Evolutionary conservation across 2,329 filamentous ascomycete genomes (phyloP).

Genomic region (Curvularia verruculosa): DNA sequence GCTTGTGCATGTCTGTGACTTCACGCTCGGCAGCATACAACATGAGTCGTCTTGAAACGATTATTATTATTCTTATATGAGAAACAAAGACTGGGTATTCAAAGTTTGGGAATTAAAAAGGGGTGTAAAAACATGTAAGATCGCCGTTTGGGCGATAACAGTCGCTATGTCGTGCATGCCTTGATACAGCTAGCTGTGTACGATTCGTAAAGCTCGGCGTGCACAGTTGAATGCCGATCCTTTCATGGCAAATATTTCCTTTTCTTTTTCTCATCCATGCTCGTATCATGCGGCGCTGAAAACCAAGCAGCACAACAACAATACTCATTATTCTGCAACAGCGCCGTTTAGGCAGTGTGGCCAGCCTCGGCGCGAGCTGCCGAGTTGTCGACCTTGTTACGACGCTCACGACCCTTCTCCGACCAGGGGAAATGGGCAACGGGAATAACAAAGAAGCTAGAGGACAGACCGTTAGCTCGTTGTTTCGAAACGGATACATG

Average conservation of each 20-base stretch:
- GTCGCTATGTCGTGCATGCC: not conserved
- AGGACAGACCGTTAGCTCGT: conserved; percentile 15
- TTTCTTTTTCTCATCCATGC: not conserved
- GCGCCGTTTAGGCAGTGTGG: conserved; percentile 4
- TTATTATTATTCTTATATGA: not conserved
- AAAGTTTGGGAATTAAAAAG: conserved; percentile 10
- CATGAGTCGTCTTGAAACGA: not conserved
- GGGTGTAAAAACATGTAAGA: not conserved
- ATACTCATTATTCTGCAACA: not conserved
- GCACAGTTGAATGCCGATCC: not conserved
- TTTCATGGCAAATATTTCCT: not conserved
- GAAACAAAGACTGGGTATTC: conserved; percentile 9
- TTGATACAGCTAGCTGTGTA: not conserved
- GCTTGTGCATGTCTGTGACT: not conserved
- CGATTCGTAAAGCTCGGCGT: not conserved
- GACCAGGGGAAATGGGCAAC: conserved; percentile 97
- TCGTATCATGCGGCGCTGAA: not conserved
- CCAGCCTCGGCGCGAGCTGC: conserved; percentile 23
- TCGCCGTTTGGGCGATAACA: not conserved
- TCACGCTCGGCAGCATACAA: not conserved
- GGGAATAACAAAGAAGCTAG: conserved; percentile 89
- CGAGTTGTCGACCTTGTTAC: conserved; percentile 51
- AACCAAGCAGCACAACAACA: not conserved
- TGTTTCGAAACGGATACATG: not conserved
- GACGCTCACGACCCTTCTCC: conserved; percentile 49